Conservation (phyloP, 2,329 filamentous ascomycete genomes). For the Fusarium piperis region DNA sequence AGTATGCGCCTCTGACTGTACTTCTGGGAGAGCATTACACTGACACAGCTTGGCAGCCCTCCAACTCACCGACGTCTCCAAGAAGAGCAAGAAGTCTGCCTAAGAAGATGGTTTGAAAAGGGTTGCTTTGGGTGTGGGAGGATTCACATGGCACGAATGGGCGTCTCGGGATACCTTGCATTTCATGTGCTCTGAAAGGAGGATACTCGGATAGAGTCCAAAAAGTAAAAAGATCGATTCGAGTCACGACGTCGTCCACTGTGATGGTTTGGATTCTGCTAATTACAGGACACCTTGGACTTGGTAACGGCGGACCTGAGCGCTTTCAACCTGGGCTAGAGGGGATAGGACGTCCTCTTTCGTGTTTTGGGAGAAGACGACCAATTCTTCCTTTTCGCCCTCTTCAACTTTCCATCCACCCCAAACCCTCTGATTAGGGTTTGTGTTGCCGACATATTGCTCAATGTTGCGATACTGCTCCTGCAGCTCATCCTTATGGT, state of each 20-base stretch:
- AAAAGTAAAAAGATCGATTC: slow-evolving; percentile 49
- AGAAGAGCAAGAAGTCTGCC: slow-evolving; percentile 57
- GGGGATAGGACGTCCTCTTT: slow-evolving; percentile 46
- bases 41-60: slow-evolving; percentile 53
- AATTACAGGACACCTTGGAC: slow-evolving; percentile 41
- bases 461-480: slow-evolving; percentile 48
- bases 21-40: background rate
- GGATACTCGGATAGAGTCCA: slow-evolving; percentile 51
- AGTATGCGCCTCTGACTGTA: slow-evolving; percentile 69
- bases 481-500: slow-evolving; percentile 47
- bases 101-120: slow-evolving; percentile 39
- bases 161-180: slow-evolving; percentile 67
- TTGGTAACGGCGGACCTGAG: slow-evolving; percentile 33
- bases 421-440: slow-evolving; percentile 47
- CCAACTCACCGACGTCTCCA: slow-evolving; percentile 63
- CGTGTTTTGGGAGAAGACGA: slow-evolving; percentile 52
- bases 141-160: slow-evolving; percentile 56
- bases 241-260: slow-evolving; percentile 39
- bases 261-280: slow-evolving; percentile 12
- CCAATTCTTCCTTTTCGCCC: slow-evolving; percentile 48
- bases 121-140: slow-evolving; percentile 44
- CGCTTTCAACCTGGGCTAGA: slow-evolving; percentile 35
- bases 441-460: slow-evolving; percentile 42
- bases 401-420: slow-evolving; percentile 56
- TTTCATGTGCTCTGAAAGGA: slow-evolving; percentile 56